These are phyloP conservation scores for Vanrija pseudolonga DNA, from an alignment of 1,284 basidiomycete genomes.

Conservation along the genomic window DNA sequence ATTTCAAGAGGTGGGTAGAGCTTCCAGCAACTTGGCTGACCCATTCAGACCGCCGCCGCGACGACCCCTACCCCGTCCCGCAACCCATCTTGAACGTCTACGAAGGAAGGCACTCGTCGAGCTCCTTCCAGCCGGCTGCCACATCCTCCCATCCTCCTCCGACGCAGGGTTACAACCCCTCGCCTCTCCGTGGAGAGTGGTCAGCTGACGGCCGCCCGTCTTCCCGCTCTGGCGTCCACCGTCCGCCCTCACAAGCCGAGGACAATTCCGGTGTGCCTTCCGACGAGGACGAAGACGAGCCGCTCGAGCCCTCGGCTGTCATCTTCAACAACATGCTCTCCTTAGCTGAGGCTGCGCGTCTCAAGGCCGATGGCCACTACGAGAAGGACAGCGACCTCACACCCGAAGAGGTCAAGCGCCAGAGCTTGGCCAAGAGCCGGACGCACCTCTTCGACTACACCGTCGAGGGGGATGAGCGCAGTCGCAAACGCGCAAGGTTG, in stretches of 20 bases:
- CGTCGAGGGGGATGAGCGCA: slow-evolving; percentile 1
- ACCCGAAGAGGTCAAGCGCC: background rate
- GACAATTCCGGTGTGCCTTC: slow-evolving; percentile 13
- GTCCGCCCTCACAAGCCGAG: background rate
- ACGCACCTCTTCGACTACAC: slow-evolving; percentile 14
- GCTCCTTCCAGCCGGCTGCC: too few species aligned
- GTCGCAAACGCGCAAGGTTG: slow-evolving; percentile 5
- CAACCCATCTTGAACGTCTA: too few species aligned
- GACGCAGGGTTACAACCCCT: too few species aligned
- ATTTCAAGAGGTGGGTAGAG: too few species aligned
- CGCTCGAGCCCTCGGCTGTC: slow-evolving; percentile 24
- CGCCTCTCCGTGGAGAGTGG: too few species aligned
- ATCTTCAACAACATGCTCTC: slow-evolving; percentile 45
- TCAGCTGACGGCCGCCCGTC: background rate
- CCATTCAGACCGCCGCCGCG: too few species aligned
- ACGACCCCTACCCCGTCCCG: too few species aligned
- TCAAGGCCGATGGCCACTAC: slow-evolving; percentile 32
- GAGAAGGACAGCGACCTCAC: background rate
- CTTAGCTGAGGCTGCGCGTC: slow-evolving; percentile 45
- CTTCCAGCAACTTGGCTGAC: too few species aligned
- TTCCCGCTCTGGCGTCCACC: background rate
- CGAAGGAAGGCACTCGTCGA: too few species aligned
- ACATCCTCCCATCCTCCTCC: too few species aligned
- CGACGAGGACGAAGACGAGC: slow-evolving; percentile 34
- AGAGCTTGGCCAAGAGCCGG: slow-evolving; percentile 1